These are phyloP conservation scores for Mycena maculata DNA, from an alignment of 768 basidiomycete species.

Conservation along the genomic window DNA sequence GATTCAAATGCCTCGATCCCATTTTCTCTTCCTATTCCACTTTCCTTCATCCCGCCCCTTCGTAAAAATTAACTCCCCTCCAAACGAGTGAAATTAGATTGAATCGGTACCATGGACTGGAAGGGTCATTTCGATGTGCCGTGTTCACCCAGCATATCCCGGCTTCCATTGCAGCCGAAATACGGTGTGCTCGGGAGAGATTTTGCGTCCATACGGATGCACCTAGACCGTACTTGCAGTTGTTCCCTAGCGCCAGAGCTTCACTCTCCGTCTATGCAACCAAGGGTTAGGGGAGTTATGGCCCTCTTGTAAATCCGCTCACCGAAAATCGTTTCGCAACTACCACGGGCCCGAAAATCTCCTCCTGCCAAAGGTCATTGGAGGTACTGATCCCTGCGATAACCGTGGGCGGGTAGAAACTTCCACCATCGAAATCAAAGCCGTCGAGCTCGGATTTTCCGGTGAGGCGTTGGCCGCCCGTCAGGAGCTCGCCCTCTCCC, in stretches of 20 bases:
- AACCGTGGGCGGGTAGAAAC: conserved; percentile 86
- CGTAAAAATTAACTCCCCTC: background rate
- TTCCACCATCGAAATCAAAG: conserved; percentile 76
- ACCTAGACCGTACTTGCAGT: conserved; percentile 83
- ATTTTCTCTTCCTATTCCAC: conserved; percentile 89
- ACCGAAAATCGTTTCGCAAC: conserved; percentile 63
- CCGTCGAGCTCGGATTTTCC: conserved; percentile 74
- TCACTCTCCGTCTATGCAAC: conserved; percentile 66
- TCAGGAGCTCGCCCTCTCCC: conserved; percentile 58
- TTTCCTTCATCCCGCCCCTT: conserved; percentile 93
- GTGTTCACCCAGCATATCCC: conserved; percentile 92
- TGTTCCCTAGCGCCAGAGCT: conserved; percentile 77
- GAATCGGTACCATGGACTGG: conserved; percentile 78
- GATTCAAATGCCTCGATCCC: conserved; percentile 84
- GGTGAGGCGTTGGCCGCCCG: conserved; percentile 75
- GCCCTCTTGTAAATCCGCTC: conserved; percentile 15
- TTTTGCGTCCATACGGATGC: conserved; percentile 85
- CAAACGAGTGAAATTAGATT: background rate
- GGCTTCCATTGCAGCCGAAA: conserved; percentile 74
- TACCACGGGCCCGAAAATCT: conserved; percentile 89
- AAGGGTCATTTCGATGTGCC: conserved; percentile 90
- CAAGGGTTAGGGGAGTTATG: background rate
- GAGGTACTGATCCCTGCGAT: conserved; percentile 65
- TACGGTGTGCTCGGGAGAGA: conserved; percentile 79
- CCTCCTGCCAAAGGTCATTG: conserved; percentile 83